Base-by-base conservation (phyloP, 2,329 filamentous ascomycete species). In the Aphanoascus verrucosus region DNA sequence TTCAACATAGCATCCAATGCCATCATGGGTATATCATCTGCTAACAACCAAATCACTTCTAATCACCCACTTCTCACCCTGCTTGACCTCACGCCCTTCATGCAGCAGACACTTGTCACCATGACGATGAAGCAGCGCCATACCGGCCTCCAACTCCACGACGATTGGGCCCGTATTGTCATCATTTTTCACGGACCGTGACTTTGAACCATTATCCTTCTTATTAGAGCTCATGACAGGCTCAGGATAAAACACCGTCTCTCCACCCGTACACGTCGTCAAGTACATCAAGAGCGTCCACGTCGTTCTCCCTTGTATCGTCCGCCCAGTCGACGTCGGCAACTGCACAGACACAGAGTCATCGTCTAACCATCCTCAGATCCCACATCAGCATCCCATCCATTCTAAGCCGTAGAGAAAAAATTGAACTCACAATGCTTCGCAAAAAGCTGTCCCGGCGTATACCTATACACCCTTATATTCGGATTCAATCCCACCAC, bases 211-310 rank as follows among this genome's bases (percentile, higher is more conserved):
- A 28, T 11, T 37, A 17, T 44, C 43, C 19, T 45, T 50, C 34
- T 49, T 49, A 14, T 49, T 49, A 14, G 54, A 52, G 15, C 74
- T 65, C 2, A 75, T 67, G 11, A 73, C 69, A 12, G 72, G 61
- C 20, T 86, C 82, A 0, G 87, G 86, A 65, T 94, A 94, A 68
- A 96, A 96, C 32, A 93, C 87, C 0, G 91, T 96, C 69, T 95
- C 88, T 32, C 91, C 91, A 19, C 91, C 91, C 19, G 79, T 68
- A 62, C 89, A 94, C 3, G 85, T 88, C 0, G 86, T 93, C 52
- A 96, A 77, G 64, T 96, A 97, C 35, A 96, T 78, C 0, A 96
- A 76, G 4, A 95, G 74, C 0, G 91, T 96, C 89, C 90, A 96
- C 0, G 89, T 96, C 4, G 91, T 96, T 62, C 78, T 83, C 17